Percentiles rank a stretch among this genome's conserved stretches.
phyloP scores from a whole-genome alignment of 2,329 filamentous ascomycete genomes.

The Claviceps monticola region DNA sequence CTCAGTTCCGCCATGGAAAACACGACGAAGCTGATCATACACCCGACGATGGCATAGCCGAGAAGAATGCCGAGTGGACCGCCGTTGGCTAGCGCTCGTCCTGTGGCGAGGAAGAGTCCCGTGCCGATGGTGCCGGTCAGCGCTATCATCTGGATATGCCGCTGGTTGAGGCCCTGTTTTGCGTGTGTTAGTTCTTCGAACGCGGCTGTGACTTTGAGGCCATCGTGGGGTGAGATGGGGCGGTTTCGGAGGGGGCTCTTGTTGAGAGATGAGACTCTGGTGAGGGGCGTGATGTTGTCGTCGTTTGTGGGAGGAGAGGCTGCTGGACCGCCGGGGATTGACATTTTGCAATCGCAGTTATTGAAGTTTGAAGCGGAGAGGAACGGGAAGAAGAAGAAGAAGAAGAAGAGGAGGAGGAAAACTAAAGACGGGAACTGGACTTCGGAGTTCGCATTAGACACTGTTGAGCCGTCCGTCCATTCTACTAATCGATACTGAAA shows the following conservation, averaged over 20 bases:
- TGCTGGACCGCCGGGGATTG: too few relatives aligned
- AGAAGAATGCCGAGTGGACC: conserved; percentile 38
- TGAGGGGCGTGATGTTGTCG: not conserved
- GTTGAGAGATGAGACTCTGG: too few relatives aligned
- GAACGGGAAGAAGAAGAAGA: too few relatives aligned
- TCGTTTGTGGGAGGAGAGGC: not conserved
- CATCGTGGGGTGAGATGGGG: not conserved
- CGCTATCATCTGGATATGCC: conserved; percentile 37
- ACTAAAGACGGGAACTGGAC: too few relatives aligned
- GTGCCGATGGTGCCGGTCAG: conserved; percentile 37
- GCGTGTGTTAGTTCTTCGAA: conserved; percentile 5
- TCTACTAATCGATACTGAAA: too few relatives aligned
- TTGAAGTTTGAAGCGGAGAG: too few relatives aligned
- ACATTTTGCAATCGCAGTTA: too few relatives aligned
- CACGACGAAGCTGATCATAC: conserved; percentile 34
- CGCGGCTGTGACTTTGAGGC: conserved; percentile 1
- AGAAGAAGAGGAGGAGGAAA: too few relatives aligned
- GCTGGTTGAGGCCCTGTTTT: conserved; percentile 11
- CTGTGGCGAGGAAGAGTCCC: conserved; percentile 59
- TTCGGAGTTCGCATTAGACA: too few relatives aligned
- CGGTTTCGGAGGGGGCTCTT: too few relatives aligned
- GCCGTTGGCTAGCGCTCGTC: conserved; percentile 42
- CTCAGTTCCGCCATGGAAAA: conserved; percentile 47
- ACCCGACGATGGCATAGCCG: conserved; percentile 40
- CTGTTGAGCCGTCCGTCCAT: too few relatives aligned